Evolutionary conservation across 805 yeast genomes (phyloP).

Genomic region (Myxozyma neotropica): DNA sequence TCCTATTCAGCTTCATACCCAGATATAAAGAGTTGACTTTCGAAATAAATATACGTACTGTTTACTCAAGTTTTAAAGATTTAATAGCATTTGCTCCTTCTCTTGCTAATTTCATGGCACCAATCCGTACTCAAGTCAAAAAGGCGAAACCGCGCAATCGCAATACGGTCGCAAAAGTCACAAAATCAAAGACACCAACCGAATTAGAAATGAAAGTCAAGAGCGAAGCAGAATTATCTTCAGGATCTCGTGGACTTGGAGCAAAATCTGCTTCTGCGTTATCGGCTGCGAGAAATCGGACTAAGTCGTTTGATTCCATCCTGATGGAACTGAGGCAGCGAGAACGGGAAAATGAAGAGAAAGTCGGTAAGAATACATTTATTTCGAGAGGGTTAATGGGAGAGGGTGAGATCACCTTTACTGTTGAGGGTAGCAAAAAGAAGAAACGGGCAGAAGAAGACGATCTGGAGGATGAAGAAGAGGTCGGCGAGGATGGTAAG

Average conservation of each 20-base stretch:
- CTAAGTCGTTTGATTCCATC: slow-evolving; percentile 21
- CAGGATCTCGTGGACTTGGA: not conserved
- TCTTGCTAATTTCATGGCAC: slow-evolving; percentile 5
- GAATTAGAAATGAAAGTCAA: slow-evolving; percentile 10
- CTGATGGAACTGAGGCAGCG: slow-evolving; percentile 8
- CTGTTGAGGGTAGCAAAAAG: slow-evolving; percentile 22
- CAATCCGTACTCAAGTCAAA: slow-evolving; percentile 13
- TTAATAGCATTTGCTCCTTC: not conserved
- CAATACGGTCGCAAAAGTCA: not conserved
- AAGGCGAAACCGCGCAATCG: not conserved
- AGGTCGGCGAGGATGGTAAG: slow-evolving; percentile 6
- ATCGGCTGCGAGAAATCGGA: not conserved
- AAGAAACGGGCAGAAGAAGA: slow-evolving; percentile 7
- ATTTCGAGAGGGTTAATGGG: slow-evolving; percentile 28
- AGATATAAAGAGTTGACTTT: too few species aligned
- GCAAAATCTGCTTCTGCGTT: not conserved
- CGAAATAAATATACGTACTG: too few species aligned
- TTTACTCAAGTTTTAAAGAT: not conserved
- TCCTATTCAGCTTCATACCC: not conserved
- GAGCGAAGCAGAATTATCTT: not conserved
- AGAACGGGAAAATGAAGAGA: slow-evolving; percentile 9
- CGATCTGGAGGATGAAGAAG: slow-evolving; percentile 15
- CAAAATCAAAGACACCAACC: not conserved
- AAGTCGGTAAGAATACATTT: slow-evolving; percentile 4
- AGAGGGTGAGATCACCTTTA: slow-evolving; percentile 32